Evolutionary conservation across 768 basidiomycete genomes (phyloP), one percentile per base, ranked within the genome.

Genomic region (Lactarius akahatsu): DNA sequence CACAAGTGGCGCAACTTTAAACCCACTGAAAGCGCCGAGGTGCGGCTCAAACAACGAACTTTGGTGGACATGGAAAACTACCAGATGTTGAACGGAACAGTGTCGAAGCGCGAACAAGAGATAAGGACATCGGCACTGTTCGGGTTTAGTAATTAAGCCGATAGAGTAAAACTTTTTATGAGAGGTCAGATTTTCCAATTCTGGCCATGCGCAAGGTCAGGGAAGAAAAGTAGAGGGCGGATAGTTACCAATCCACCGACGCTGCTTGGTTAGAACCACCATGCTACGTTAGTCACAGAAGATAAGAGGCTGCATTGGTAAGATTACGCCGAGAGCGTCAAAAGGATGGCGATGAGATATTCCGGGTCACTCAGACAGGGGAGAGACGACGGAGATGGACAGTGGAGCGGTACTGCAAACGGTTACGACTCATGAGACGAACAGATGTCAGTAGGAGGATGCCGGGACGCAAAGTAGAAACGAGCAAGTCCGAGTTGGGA

Each of bases 91-190:
- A n/a, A 28, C 18, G 28, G 41, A 57, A 61, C 56, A 16, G 34
- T 57, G 26, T 47, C 43, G 26, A 38, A 20, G 28, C 41, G 3
- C 56, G 16, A 32, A 28, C 3, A 26, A 16, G n/a, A 61, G 45
- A 58, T 62, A 54, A 54, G 47, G 30, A 63, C n/a, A 1, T 36
- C 57, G 61, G 40, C 8, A 34, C 23, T 7, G n/a, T 38, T 50
- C 56, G 60, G 60, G n/a, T 61, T 43, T 38, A 40, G 38, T 36
- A 20, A 45, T 36, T 38, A 40, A 9, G 57, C 57, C 50, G 61
- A 55, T 59, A 43, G 34, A 34, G 43, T 23, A 38, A 52, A 57
- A 45, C 55, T 47, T 55, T 65, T 61, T 45, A 57, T 36, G 45
- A 26, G 30, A 28, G 26, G 52, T 16, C 20, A 13, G 26, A 52